A percentile compares a stretch with the other conserved stretches of the same genome.
Conservation (phyloP, 2,329 filamentous ascomycete genomes). For the Pyricularia pennisetigena region DNA sequence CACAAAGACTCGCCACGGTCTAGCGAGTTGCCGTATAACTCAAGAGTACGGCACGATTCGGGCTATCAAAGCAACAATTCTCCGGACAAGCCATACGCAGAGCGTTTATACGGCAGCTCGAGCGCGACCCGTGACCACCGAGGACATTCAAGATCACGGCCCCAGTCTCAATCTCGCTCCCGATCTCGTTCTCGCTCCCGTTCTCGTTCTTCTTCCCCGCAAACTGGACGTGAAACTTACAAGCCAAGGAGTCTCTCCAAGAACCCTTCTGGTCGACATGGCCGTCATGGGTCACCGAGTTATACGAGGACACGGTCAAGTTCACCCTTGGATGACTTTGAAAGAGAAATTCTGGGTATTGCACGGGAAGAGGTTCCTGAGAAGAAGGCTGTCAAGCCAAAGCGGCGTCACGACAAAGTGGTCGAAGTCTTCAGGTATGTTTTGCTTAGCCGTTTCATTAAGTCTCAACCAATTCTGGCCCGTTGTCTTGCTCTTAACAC, state of each 20-base stretch:
- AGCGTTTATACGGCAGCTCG: background rate
- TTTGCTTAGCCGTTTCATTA: background rate
- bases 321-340: constrained; percentile 13
- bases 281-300: background rate
- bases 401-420: constrained; percentile 3
- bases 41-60: constrained; percentile 15
- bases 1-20: background rate
- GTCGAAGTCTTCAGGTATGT: constrained; percentile 5
- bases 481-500: constrained; percentile 2
- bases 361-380: constrained; percentile 11
- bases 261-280: background rate
- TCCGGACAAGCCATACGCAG: constrained; percentile 8
- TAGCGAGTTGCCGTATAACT: constrained; percentile 5
- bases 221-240: background rate
- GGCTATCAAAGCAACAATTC: constrained; percentile 18
- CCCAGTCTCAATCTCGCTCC: background rate
- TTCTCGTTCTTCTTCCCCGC: constrained; percentile 2
- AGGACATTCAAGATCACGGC: background rate
- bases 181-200: background rate
- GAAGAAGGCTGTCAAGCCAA: background rate
- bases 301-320: constrained; percentile 10
- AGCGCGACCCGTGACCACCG: background rate
- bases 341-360: constrained; percentile 16
- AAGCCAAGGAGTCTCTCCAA: background rate
- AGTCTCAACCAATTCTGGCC: background rate